Conservation (phyloP, 495 filamentous ascomycete species). For the Cercophora sp. region DNA sequence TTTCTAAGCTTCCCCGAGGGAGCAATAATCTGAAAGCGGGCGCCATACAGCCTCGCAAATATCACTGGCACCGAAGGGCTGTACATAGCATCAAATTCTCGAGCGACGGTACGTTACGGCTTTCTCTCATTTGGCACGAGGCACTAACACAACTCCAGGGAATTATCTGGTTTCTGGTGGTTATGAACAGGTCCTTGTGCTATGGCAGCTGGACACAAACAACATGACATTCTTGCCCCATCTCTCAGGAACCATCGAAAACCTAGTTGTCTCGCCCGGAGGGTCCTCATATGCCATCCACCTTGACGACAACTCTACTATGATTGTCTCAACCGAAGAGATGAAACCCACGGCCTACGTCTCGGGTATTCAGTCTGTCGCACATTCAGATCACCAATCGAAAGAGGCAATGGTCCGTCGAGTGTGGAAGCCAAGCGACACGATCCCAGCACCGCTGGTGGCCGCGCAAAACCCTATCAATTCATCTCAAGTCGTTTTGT, state of each 20-base stretch:
- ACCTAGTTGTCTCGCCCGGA: slow-evolving; percentile 71
- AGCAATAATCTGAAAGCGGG: slow-evolving; percentile 29
- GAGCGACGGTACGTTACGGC: slow-evolving; percentile 72
- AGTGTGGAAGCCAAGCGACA: slow-evolving; percentile 31
- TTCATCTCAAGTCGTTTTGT: slow-evolving; percentile 40
- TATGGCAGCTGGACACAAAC: slow-evolving; percentile 93
- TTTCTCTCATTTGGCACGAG: not conserved
- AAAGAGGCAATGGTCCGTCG: slow-evolving; percentile 41
- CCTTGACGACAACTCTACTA: slow-evolving; percentile 83
- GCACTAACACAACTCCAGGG: slow-evolving; percentile 49
- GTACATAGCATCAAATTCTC: slow-evolving; percentile 85
- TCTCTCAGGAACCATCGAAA: slow-evolving; percentile 76
- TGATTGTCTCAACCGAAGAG: slow-evolving; percentile 85
- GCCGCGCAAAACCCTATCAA: slow-evolving; percentile 35
- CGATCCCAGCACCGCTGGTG: slow-evolving; percentile 29
- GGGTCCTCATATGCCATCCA: slow-evolving; percentile 78
- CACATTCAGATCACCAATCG: slow-evolving; percentile 33
- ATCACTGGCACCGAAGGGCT: slow-evolving; percentile 89
- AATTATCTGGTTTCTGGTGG: slow-evolving; percentile 95
- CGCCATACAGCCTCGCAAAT: slow-evolving; percentile 46
- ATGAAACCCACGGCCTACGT: slow-evolving; percentile 73
- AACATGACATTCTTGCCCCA: slow-evolving; percentile 79
- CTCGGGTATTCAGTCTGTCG: slow-evolving; percentile 71
- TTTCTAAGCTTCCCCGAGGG: slow-evolving; percentile 54
- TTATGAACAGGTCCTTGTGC: slow-evolving; percentile 78